Evolutionary conservation across 768 basidiomycete genomes (phyloP), one percentile per base, ranked within the genome.

Genomic region (Russula abietina): DNA sequence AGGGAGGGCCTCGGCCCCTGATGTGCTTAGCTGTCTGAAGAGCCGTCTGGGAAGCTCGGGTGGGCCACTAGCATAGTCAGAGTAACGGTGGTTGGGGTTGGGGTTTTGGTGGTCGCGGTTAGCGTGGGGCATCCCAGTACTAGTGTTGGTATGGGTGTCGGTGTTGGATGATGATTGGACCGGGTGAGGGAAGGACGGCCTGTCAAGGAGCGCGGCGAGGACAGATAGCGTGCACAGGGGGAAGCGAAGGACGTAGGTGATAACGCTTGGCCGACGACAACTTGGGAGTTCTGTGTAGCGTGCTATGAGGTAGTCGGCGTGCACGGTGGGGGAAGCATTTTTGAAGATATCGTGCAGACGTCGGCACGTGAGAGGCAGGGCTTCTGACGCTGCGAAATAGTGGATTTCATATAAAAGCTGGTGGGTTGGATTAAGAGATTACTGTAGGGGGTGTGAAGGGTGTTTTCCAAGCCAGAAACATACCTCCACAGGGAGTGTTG

Each of bases 361-460:
- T 62, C 74, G 80, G 65, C 81, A 89, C 36, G 81, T 75, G 55
- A 73, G 73, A 0, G 92, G 91, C 9, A 97, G 75, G 39, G 75
- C 69, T 19, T 82, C 77, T 4, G 89, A 91, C 7, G 84, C 74
- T 0, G 91, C 85, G 66, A 78, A 78, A 19, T 89, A 79, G 67
- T 93, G 88, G 16, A 96, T 80, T 60, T 93, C 83, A 68, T 88
- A 87, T 0, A 95, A 73, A 10, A 98, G 79, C 93, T 95, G 48
- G 5, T 4, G 43, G 6, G 45, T 30, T 46, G n/a, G 4, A 4
- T 36, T 24, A 16, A 11, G 32, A 19, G 22, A 11, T 26, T 14
- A 49, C 4, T 8, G 38, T 36, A 36, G 12, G 36, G 36, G 9
- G 26, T 12, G 26, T 9, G 11, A 19, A 9, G 5, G 10, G 11